Evolutionary conservation across 2,329 filamentous ascomycete genomes (phyloP).

Genomic region (Hypoxylon sp.): DNA sequence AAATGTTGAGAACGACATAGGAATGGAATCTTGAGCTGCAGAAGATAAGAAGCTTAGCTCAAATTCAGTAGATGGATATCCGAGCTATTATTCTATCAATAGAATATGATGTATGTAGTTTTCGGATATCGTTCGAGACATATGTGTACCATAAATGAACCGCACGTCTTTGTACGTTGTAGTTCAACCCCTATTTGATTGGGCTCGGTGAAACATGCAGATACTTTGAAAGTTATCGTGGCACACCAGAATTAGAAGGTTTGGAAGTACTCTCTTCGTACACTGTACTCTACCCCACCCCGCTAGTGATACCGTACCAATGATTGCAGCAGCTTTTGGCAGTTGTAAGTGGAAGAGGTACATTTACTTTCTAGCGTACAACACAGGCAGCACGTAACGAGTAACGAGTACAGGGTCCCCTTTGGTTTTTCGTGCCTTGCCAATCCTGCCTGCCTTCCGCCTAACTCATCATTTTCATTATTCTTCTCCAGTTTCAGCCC

Average conservation of each 20-base stretch:
- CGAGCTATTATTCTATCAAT: neutral
- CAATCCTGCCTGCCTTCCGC: constrained; percentile 30
- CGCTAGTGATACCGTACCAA: constrained; percentile 14
- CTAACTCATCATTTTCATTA: constrained; percentile 41
- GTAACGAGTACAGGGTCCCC: constrained; percentile 13
- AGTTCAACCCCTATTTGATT: constrained; percentile 19
- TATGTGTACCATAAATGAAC: no score
- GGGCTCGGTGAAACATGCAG: neutral
- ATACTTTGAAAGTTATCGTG: constrained; percentile 4
- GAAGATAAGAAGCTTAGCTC: constrained; percentile 3
- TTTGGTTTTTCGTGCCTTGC: constrained; percentile 35
- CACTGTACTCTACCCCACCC: constrained; percentile 13
- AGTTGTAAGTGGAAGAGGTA: neutral
- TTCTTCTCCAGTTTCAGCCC: constrained; percentile 38
- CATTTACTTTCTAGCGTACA: constrained; percentile 24
- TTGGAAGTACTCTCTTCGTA: constrained; percentile 22
- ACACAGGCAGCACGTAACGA: constrained; percentile 23
- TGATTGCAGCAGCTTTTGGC: constrained; percentile 16
- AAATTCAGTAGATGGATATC: neutral
- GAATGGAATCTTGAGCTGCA: neutral
- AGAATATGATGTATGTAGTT: neutral
- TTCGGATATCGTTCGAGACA: no score
- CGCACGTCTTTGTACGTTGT: neutral
- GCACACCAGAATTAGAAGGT: constrained; percentile 12
- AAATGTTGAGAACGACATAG: neutral